Conservation (phyloP, 768 basidiomycete species). For the Rhodotorula taiwanensis region DNA sequence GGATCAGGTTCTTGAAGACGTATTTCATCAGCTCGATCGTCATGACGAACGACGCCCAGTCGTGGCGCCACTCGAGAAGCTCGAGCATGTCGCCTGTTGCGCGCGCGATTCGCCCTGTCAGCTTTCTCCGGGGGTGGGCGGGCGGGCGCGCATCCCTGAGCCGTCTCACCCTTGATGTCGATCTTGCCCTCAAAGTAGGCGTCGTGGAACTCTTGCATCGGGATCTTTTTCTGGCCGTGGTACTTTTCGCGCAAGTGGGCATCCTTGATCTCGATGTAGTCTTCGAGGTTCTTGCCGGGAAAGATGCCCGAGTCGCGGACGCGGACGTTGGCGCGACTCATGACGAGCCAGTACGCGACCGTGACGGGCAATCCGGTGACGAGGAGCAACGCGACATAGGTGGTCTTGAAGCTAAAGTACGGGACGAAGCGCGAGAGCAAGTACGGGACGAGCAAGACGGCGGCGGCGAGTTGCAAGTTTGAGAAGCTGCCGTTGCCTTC, state of each 20-base stretch:
- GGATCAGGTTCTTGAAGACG: conserved; percentile 75
- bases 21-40: conserved; percentile 89
- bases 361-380: conserved; percentile 70
- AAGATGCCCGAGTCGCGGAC: conserved; percentile 69
- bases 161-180: conserved; percentile 75
- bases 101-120: background rate
- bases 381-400: conserved; percentile 67
- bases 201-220: conserved; percentile 96
- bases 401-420: conserved; percentile 70
- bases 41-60: conserved; percentile 89
- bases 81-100: conserved; percentile 80
- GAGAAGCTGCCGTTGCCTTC: conserved; percentile 77
- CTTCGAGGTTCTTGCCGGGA: conserved; percentile 76
- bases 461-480: conserved; percentile 68
- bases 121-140: background rate
- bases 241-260: conserved; percentile 69
- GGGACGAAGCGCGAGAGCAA: conserved; percentile 66
- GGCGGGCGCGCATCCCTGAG: background rate
- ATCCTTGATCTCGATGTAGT: conserved; percentile 88
- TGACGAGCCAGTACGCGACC: conserved; percentile 80
- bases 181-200: conserved; percentile 94
- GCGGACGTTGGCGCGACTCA: conserved; percentile 71
- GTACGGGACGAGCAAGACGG: conserved; percentile 73
- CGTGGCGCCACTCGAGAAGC: conserved; percentile 85
- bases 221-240: conserved; percentile 80